Base-by-base conservation (phyloP, 352 stramenopile species). In the Pythium diclinum region DNA sequence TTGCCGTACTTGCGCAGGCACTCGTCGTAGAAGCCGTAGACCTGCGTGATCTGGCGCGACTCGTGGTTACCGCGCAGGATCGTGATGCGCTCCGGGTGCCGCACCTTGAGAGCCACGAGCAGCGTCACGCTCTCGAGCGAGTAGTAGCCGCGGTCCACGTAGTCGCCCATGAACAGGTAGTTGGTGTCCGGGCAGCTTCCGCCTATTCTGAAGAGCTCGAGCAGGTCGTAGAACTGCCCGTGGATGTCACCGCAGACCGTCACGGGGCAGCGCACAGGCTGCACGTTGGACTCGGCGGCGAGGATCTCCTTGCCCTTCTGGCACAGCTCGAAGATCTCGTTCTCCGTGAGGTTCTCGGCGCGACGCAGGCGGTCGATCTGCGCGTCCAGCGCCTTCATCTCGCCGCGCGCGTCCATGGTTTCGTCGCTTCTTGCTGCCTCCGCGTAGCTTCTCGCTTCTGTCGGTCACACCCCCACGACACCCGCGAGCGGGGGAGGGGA, bases 121-220 rank as follows among this genome's bases (percentile, higher is more conserved):
- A 96, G 73, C 62, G 82, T 82, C 21, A 96, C 81, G 52, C 77
- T 93, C 72, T 95, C 86, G 34, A 96, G 74, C 57, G 82, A 92
- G 71, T 95, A 95, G 74, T 94, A 95, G 9, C 88, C 88, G 25
- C 88, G 88, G 72, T 96, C 88, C 32, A 96, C 88, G 56, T 94
- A 96, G 74, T 96, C 88, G 34, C 88, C 88, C 85, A 96, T 93
- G 77, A 96, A 96, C 13, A 96, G 75, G 78, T 96, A 96, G 74
- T 96, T 96, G 42, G 88, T 96, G 70, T 96, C 88, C 25, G 88
- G 88, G 63, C 85, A 92, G 19, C 76, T 75, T 23, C 88, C 88
- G 71, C 88, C 87, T 88, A 96, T 94, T 77, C 83, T 82, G 69
- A 96, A 96, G 38, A 96, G 82, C 76, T 96, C 87, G 42, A 94